Conservation (phyloP, 1,284 basidiomycete genomes). For the Bjerkandera adusta region DNA sequence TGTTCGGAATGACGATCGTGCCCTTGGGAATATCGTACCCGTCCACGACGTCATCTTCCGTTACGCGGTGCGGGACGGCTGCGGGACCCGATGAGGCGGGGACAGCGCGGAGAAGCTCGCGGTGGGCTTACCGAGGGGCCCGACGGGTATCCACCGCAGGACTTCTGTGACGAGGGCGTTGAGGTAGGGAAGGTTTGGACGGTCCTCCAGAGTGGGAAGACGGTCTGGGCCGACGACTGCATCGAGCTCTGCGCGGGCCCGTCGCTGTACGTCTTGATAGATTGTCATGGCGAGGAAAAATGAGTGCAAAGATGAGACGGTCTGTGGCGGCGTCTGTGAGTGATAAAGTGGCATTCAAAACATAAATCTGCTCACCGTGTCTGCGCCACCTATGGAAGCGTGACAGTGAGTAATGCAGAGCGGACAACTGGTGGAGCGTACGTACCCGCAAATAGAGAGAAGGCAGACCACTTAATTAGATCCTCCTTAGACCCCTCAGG, state of each 20-base stretch:
- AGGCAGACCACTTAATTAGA: constrained; percentile 20
- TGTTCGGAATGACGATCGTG: constrained; percentile 14
- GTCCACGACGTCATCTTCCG: constrained; percentile 10
- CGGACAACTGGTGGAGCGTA: not conserved
- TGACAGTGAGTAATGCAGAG: too few species aligned
- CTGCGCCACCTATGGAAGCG: too few species aligned
- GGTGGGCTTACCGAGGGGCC: constrained; percentile 6
- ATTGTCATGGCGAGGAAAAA: constrained; percentile 35
- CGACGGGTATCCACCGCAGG: constrained; percentile 26
- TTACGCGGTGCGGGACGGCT: constrained; percentile 4
- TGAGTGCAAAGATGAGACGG: constrained; percentile 18
- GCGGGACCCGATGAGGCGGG: not conserved
- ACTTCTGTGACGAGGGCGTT: constrained; percentile 30
- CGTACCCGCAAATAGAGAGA: not conserved
- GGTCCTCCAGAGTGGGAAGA: constrained; percentile 30
- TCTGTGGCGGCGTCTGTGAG: constrained; percentile 4
- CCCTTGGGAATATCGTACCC: constrained; percentile 21
- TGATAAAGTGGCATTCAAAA: not conserved
- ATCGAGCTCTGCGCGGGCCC: constrained; percentile 31
- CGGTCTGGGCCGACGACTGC: constrained; percentile 24
- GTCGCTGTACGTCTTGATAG: constrained; percentile 24
- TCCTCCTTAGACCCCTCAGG: constrained; percentile 17
- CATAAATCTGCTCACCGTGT: not conserved
- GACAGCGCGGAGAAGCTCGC: not conserved
- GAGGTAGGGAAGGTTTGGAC: constrained; percentile 26